Evolutionary conservation across 768 basidiomycete genomes (phyloP), one percentile per base, ranked within the genome.

Genomic region (Leccinum obscurum): DNA sequence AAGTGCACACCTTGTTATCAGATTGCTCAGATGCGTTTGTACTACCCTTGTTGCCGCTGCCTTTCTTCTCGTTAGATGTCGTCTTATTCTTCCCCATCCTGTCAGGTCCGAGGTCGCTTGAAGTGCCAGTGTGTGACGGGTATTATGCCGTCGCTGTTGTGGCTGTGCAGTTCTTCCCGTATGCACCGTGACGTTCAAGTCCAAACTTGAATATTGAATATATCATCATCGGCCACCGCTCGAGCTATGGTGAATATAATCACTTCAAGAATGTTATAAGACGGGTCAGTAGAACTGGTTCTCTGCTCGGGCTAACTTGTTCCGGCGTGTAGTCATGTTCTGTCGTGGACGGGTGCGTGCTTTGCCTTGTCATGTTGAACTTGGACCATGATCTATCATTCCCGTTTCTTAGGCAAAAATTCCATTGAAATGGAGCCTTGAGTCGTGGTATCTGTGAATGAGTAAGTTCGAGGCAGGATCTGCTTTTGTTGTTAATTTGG

Each of bases 361-460:
- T 52, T 52, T 55, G 20, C 49, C 59, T 37, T 55, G 57, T 64
- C 60, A 7, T 20, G 22, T 48, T 30, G n/a, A 55, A 49, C 46
- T 10, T 15, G 6, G 17, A 8, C 4, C 11, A 1, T 50, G 7
- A 30, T 63, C 54, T n/a, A 56, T 41, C 30, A 1, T 20, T 34
- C 3, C 3, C n/a, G 7, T 20, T 28, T 49, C 20, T 7, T 66
- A 94, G 93, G 97, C n/a, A n/a, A n/a, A 98, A 97, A 77, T 99
- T 96, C 6, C 81, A 98, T 98, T 67, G 97, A 98, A 78, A 96
- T 99, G 64, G 94, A 94, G 74, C 75, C 96, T 9, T 85, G 87
- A 11, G 95, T 69, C 98, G 97, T 76, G 97, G 97, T 91, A 98
- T 98, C 71, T 99, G 97, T 74, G 95, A 98, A 98, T 79, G 98